A percentile compares a stretch with the other conserved stretches of the same genome.
Conservation (phyloP, 2,329 filamentous ascomycete genomes). For the Diaporthe vaccinii region DNA sequence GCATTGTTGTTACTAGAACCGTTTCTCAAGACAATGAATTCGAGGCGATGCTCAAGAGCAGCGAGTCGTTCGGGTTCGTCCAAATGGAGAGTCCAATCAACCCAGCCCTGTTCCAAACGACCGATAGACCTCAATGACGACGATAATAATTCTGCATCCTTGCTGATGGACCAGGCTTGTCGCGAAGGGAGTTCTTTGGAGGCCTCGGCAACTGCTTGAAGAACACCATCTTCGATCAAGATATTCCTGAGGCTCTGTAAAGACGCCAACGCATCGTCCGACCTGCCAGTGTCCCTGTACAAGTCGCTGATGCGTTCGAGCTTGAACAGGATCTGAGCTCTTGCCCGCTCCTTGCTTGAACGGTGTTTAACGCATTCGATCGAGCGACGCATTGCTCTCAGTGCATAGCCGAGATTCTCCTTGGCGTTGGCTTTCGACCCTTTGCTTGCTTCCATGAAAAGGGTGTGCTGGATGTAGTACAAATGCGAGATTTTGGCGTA, state of each 20-base stretch:
- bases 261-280: slow-evolving; percentile 69
- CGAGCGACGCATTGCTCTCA: slow-evolving; percentile 73
- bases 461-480: slow-evolving; percentile 73
- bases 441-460: slow-evolving; percentile 51
- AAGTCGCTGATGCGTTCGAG: slow-evolving; percentile 76
- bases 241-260: slow-evolving; percentile 73
- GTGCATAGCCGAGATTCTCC: slow-evolving; percentile 48
- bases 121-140: slow-evolving; percentile 72
- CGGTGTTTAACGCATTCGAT: slow-evolving; percentile 72
- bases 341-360: slow-evolving; percentile 66
- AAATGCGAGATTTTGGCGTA: slow-evolving; percentile 78
- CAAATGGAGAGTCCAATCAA: slow-evolving; percentile 69
- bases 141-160: slow-evolving; percentile 66
- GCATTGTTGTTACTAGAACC: slow-evolving; percentile 49
- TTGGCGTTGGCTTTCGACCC: slow-evolving; percentile 41
- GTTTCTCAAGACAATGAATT: slow-evolving; percentile 55
- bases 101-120: slow-evolving; percentile 68
- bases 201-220: slow-evolving; percentile 65
- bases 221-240: slow-evolving; percentile 69
- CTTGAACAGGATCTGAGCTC: slow-evolving; percentile 73
- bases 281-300: slow-evolving; percentile 65
- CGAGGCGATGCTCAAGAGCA: slow-evolving; percentile 72
- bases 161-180: slow-evolving; percentile 65
- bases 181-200: slow-evolving; percentile 64
- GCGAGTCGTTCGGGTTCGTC: slow-evolving; percentile 66